Evolutionary conservation across 2,329 filamentous ascomycete species (phyloP).

Genomic region (Sporothrix variecibatus): DNA sequence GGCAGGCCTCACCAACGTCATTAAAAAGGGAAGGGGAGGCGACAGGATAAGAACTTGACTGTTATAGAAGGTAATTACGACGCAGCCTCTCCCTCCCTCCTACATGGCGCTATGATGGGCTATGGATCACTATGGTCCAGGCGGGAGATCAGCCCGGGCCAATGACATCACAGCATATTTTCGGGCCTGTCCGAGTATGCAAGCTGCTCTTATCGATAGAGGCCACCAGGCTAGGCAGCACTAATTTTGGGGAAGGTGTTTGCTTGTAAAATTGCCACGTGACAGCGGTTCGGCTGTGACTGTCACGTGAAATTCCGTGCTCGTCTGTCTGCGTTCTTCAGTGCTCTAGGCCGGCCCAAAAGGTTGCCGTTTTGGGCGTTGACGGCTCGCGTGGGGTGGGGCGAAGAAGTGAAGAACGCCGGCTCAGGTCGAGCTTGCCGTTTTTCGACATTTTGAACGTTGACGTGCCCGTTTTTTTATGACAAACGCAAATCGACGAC

Average conservation of each 20-base stretch:
- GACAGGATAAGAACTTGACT: background rate
- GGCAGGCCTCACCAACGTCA: background rate
- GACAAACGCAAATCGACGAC: background rate
- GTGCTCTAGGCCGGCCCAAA: background rate
- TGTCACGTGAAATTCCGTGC: constrained; percentile 30
- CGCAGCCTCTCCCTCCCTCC: background rate
- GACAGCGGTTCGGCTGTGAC: background rate
- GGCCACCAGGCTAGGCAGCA: background rate
- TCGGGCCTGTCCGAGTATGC: background rate
- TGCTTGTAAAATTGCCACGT: background rate
- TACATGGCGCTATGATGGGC: too few species aligned
- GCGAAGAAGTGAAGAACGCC: background rate
- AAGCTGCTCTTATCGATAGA: constrained; percentile 18
- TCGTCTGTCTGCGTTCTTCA: background rate
- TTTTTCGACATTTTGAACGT: constrained; percentile 8
- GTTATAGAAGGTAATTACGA: background rate
- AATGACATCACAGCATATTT: constrained; percentile 27
- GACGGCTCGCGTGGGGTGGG: background rate
- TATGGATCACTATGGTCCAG: too few species aligned
- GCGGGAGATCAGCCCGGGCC: background rate
- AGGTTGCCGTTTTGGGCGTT: constrained; percentile 20
- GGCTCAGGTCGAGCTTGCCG: background rate
- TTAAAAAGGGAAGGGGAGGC: background rate
- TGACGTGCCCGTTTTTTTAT: constrained; percentile 9
- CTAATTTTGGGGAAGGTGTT: background rate